Conservation (phyloP, 169 alveolate genomes). For the Ichthyophthirius multifiliis region DNA sequence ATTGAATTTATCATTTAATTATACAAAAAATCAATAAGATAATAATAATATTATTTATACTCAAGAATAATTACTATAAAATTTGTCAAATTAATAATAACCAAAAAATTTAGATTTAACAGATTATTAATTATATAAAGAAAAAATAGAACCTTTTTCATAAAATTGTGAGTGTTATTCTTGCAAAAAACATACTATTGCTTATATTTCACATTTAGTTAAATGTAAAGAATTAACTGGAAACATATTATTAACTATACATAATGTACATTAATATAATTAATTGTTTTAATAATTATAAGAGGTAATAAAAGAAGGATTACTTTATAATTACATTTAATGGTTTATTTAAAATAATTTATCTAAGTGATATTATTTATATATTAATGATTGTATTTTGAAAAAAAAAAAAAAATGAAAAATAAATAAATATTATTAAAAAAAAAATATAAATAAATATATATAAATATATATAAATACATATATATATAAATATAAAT, state of each 20-base stretch:
- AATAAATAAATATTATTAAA: no score
- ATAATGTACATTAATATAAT: conserved; percentile 13
- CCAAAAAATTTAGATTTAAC: background rate
- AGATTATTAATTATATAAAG: background rate
- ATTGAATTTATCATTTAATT: background rate
- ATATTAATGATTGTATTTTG: no score
- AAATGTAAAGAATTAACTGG: conserved; percentile 34
- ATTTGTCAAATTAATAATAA: background rate
- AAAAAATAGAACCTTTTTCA: background rate
- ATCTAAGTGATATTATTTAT: no score
- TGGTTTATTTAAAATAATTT: background rate
- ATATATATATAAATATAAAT: no score
- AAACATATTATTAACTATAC: background rate
- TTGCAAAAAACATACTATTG: conserved; percentile 3
- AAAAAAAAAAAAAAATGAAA: no score
- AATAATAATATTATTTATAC: background rate
- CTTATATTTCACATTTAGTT: conserved; percentile 15
- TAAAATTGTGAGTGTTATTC: conserved; percentile 10
- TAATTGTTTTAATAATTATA: background rate
- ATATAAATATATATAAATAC: no score
- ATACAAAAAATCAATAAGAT: background rate
- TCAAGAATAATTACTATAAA: background rate
- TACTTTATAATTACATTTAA: background rate
- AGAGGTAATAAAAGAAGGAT: background rate
- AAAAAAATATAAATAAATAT: no score